Evolutionary conservation across 768 basidiomycete genomes (phyloP), one percentile per base, ranked within the genome.

Genomic region (Kwoniella newhampshirensis): DNA sequence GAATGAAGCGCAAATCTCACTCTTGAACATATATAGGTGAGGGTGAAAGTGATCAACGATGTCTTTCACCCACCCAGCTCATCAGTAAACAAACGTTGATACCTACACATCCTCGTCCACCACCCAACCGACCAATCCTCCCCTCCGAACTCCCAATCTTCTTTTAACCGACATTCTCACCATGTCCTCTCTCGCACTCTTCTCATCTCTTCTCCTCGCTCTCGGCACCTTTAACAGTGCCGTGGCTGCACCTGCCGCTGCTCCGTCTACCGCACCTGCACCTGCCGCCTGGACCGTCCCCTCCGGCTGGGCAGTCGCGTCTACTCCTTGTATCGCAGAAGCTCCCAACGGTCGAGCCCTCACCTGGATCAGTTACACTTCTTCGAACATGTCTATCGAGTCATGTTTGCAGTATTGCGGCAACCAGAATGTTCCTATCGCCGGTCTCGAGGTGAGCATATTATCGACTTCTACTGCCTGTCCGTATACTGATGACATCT

Each of bases 341-440:
- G 61, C 56, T 28, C 54, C 50, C 1, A 36, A 32, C 25, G 63
- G 60, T 17, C 64, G 69, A 23, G 62, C 66, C 32, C 60, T 71
- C 25, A 43, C 53, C 2, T 59, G 53, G 35, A 26, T 32, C n/a
- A 51, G 42, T 26, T 46, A 49, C 40, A 43, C 57, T 9, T 46
- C 54, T 13, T 43, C 42, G 32, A 32, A 30, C 18, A 70, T 76
- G 73, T 78, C 77, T 8, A 55, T 66, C 44, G 67, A 70, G 26
- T 52, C 26, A 0, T 79, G 78, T 59, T 54, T 73, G 27, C 41
- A 64, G 20, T 66, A 65, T 8, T 80, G 79, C 62, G 59, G 63
- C 0, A 46, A 57, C 39, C 60, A 67, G 49, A 70, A 72, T 30
- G 75, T 69, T 67, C 50, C 60, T 15, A 57, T 73, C 39, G 78